A percentile compares a stretch with the other conserved stretches of the same genome.
phyloP scores from a whole-genome alignment of 225 moss, liverwort and hornwort species.

The Sphagnum contortum region DNA sequence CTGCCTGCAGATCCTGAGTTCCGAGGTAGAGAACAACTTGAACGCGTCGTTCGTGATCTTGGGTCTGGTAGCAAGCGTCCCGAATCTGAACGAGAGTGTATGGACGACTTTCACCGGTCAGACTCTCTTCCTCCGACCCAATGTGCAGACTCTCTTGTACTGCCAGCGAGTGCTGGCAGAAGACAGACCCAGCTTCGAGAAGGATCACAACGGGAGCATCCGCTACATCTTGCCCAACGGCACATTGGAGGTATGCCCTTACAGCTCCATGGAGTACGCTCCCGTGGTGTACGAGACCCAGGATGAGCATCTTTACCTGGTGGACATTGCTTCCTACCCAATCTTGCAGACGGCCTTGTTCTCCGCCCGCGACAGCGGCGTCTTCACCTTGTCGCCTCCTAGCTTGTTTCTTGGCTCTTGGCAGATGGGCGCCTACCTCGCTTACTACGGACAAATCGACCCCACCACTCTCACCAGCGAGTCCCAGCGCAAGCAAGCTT shows the following conservation, averaged over 20 bases:
- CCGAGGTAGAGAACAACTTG: constrained; percentile 34
- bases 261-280: constrained; percentile 21
- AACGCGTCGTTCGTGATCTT: constrained; percentile 39
- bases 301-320: neutral
- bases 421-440: constrained; percentile 30
- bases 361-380: constrained; percentile 9
- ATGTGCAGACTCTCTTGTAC: constrained; percentile 19
- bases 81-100: constrained; percentile 7
- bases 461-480: neutral
- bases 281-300: constrained; percentile 16
- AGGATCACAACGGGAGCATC: constrained; percentile 12
- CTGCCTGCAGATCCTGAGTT: constrained; percentile 19
- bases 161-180: constrained; percentile 6
- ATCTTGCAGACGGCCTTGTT: constrained; percentile 22
- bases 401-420: constrained; percentile 23
- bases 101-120: constrained; percentile 21
- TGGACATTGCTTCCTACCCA: constrained; percentile 17
- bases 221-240: constrained; percentile 1
- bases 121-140: constrained; percentile 29
- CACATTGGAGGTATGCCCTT: neutral
- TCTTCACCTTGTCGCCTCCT: constrained; percentile 31
- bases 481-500: constrained; percentile 2
- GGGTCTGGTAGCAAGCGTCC: constrained; percentile 22
- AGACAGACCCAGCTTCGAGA: constrained; percentile 23
- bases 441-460: constrained; percentile 14